phyloP scores from a whole-genome alignment of 2,329 filamentous ascomycete species.

The Botryotinia convoluta region DNA sequence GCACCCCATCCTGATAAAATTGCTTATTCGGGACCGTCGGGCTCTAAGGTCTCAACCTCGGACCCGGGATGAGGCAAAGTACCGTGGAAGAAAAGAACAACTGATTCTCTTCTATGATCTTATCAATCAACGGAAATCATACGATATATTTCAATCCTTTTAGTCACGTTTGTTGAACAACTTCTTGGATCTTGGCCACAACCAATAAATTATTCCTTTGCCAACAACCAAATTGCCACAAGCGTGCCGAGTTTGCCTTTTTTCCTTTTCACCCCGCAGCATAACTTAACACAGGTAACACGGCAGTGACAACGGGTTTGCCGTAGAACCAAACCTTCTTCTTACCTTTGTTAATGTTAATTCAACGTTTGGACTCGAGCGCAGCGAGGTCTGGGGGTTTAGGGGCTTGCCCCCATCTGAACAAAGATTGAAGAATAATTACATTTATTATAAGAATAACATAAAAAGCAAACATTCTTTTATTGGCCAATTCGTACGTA shows the following conservation, averaged over 20 bases:
- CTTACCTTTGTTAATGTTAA: neutral
- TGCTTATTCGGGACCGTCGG: neutral
- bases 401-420: neutral
- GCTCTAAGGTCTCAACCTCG: neutral
- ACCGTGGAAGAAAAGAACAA: neutral
- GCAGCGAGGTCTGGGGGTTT: neutral
- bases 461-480: neutral
- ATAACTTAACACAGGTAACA: neutral
- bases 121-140: neutral
- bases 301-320: neutral
- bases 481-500: neutral
- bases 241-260: neutral
- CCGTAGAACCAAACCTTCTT: neutral
- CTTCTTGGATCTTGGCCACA: neutral
- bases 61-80: neutral
- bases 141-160: neutral
- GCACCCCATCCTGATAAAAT: neutral
- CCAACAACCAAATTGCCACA: neutral
- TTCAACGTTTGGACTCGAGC: neutral
- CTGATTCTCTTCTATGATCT: neutral
- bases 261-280: neutral
- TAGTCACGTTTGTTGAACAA: neutral
- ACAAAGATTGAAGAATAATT: neutral
- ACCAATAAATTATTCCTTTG: neutral
- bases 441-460: neutral